Conservation (phyloP, 768 basidiomycete genomes). For the Suillus decipiens region DNA sequence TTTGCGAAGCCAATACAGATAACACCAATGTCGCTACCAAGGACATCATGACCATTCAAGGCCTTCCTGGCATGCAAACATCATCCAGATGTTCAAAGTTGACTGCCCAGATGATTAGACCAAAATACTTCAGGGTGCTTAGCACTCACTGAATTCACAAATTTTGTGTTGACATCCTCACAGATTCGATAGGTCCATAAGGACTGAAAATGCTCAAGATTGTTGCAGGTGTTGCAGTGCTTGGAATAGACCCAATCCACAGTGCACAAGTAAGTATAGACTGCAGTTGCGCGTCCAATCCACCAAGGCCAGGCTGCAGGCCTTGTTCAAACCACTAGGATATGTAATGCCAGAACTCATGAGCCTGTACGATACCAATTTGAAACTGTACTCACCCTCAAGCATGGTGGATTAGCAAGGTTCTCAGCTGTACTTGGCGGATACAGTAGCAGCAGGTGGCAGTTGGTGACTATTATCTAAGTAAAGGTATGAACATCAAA, state of each 20-base stretch:
- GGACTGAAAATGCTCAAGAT: slow-evolving; percentile 96
- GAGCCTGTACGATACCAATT: slow-evolving; percentile 82
- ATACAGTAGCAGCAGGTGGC: slow-evolving; percentile 84
- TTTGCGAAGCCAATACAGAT: slow-evolving; percentile 97
- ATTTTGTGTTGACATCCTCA: slow-evolving; percentile 95
- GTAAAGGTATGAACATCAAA: slow-evolving; percentile 94
- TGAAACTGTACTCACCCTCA: slow-evolving; percentile 90
- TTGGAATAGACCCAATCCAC: slow-evolving; percentile 98
- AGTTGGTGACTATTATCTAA: slow-evolving; percentile 82
- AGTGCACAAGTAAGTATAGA: slow-evolving; percentile 92
- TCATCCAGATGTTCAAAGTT: slow-evolving; percentile 98
- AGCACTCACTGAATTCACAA: slow-evolving; percentile 79
- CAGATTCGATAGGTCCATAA: slow-evolving; percentile 97
- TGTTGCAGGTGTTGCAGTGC: slow-evolving; percentile 91
- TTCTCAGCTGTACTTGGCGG: slow-evolving; percentile 90
- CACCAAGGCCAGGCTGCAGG: slow-evolving; percentile 52
- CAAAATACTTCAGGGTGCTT: slow-evolving; percentile 9
- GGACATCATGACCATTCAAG: slow-evolving; percentile 91
- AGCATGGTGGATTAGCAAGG: slow-evolving; percentile 76
- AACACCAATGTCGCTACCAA: slow-evolving; percentile 95
- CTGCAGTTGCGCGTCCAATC: slow-evolving; percentile 85
- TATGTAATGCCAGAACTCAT: slow-evolving; percentile 64
- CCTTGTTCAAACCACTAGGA: slow-evolving; percentile 54
- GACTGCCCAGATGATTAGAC: slow-evolving; percentile 46
- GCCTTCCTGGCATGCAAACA: slow-evolving; percentile 93